Base-by-base conservation (phyloP, 805 yeast genomes). In the Yamadazyma ubonensis region DNA sequence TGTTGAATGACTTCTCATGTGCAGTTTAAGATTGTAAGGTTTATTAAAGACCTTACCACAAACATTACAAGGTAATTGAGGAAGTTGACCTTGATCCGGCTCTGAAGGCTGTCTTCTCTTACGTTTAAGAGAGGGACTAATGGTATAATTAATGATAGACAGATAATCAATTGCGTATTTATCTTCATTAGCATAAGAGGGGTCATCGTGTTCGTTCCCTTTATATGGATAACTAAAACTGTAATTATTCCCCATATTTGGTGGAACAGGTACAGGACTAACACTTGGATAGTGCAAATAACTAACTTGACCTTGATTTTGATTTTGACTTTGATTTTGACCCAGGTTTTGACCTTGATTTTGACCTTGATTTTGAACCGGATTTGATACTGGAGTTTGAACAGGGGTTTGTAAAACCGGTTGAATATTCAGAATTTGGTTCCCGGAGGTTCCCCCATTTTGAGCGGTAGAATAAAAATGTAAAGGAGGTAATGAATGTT, bases 1-100 rank as follows among this genome's bases (percentile, higher is more conserved):
- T 34, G 75, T 71, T 4, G 87, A 80, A 57, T 85, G 65, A 7
- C 75, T 70, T 44, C 66, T 70, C 68, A 68, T 70, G 50, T 74
- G 79, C 5, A 72, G 65, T 45, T 71, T 71, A 42, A 74, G 58
- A 51, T 74, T 74, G 55, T 74, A 74, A 5, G 76, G 75, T 44
- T 71, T 71, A 47, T 61, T 67, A 51, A 74, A 74, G 9, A 60
- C 60, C 46, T 72, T 74, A 9, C 64, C 68, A 51, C 79, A 74
- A 3, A 58, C 53, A 6, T 55, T 53, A 48, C 79, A 74, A 4
- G 70, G 67, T 29, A 47, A 42, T 33, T 40, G 29, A 2, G 43
- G 39, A 6, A 30, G 22, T 10, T n/a, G 14, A 5, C 14, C 12
- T 3, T 6, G 17, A 11, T 27, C 39, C 11, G 15, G 23, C 7